Base-by-base conservation (phyloP, 208 protist genomes). In the Trichomonas vaginalis region DNA sequence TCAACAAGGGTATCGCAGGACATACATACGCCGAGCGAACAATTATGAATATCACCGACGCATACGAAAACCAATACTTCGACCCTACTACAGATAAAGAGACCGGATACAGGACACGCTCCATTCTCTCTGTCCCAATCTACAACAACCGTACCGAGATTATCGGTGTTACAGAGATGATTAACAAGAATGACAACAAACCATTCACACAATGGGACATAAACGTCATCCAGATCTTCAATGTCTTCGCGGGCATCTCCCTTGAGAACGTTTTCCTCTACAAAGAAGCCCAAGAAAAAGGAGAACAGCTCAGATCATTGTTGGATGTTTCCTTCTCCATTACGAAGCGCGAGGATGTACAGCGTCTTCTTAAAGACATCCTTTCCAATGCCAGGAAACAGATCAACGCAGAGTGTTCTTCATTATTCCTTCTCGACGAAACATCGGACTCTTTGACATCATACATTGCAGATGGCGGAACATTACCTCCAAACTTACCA, bases 21-120 rank as follows among this genome's bases (percentile, higher is more conserved):
- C 56, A 96, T 39, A 95, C 96, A 40, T 79, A 51, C 17, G 79
- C 45, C 2, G 96, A 90, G 27, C 70, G 96, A 6, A 82, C 97
- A 95, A 80, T 87, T 45, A 37, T 97, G 47, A 96, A 88, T 51
- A 97, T 97, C 37, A 37, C 37, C 51, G 97, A 97, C 49, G 97
- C 97, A 21, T 97, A 97, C 70, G 27, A 47, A 37, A 97, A 97
- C 70, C 21, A 95, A 40, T 92, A 96, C 42, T 95, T 95, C 49
- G 49, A 95, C 27, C 46, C 88, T 21, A 45, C 45, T 45, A 79
- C 49, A 51, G 88, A 95, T 23, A 95, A 95, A 70, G 23, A 95
- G 45, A 79, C 88, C n/a, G 88, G 88, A 0, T 95, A 95, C 39
- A n/a, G 49, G 45, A 95, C 88, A 35, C 42, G 47, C 23, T 70